A percentile compares a stretch with the other conserved stretches of the same genome.
Evolutionary conservation across 208 protist species (phyloP).

Genomic region (Hexamita inflata): DNA sequence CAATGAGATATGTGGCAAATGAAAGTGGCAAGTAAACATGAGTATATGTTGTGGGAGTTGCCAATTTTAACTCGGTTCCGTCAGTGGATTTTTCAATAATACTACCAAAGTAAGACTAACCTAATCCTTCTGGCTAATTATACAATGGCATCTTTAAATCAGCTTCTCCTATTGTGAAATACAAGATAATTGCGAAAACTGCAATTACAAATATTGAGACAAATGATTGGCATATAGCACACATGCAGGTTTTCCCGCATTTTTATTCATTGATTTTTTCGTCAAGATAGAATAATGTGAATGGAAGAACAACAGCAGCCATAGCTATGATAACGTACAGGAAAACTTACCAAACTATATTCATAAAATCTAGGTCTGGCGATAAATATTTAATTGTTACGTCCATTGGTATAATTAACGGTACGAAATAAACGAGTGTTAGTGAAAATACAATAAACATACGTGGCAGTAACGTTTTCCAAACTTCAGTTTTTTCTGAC

Average conservation of each 20-base stretch:
- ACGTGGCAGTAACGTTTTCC: neutral
- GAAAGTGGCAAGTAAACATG: neutral
- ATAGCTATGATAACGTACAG: neutral
- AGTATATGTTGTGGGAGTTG: neutral
- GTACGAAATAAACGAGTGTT: neutral
- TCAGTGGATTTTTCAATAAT: neutral
- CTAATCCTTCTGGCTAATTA: too few species aligned
- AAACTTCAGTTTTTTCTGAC: neutral
- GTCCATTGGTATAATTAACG: neutral
- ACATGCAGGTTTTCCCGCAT: neutral
- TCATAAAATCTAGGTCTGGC: neutral
- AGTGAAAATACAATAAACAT: constrained; percentile 7
- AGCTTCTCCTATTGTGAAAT: too few species aligned
- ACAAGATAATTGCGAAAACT: neutral
- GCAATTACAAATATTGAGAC: too few species aligned
- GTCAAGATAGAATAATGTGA: neutral
- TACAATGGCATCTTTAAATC: too few species aligned
- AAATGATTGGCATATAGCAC: neutral
- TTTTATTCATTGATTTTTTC: neutral
- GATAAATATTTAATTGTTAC: neutral
- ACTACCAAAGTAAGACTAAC: neutral
- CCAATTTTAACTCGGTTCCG: neutral
- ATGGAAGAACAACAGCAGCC: neutral
- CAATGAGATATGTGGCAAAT: neutral
- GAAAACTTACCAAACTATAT: neutral